These are phyloP conservation scores for Diaporthe sp. DNA, from an alignment of 2,329 filamentous ascomycete species.

Conservation along the genomic window DNA sequence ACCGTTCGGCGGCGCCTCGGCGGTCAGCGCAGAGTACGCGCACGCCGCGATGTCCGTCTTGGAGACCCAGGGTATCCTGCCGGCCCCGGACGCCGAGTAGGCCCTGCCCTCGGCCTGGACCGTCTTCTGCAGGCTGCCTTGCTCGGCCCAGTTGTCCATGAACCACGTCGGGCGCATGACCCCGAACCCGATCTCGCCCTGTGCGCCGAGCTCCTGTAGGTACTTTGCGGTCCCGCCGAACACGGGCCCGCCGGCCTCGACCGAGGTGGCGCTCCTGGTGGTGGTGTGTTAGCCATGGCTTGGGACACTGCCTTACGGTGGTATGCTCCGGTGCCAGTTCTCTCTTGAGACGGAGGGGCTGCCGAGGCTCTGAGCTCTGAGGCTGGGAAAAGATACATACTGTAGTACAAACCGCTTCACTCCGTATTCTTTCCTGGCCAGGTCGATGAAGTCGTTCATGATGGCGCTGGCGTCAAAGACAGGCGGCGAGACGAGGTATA, in stretches of 20 bases:
- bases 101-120: slow-evolving; percentile 58
- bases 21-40: slow-evolving; percentile 56
- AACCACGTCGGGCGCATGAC: slow-evolving; percentile 64
- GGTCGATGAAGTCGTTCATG: slow-evolving; percentile 59
- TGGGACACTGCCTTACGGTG: neutral
- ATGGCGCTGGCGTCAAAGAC: slow-evolving; percentile 49
- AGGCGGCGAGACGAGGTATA: slow-evolving; percentile 59
- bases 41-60: slow-evolving; percentile 62
- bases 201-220: slow-evolving; percentile 53
- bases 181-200: slow-evolving; percentile 56
- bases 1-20: slow-evolving; percentile 55
- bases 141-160: slow-evolving; percentile 60
- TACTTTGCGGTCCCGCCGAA: slow-evolving; percentile 56
- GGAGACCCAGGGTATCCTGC: slow-evolving; percentile 62
- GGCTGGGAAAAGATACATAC: neutral
- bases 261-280: slow-evolving; percentile 50
- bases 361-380: neutral
- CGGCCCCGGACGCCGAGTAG: slow-evolving; percentile 58
- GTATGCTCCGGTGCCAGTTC: neutral
- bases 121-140: slow-evolving; percentile 44
- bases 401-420: slow-evolving; percentile 61
- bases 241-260: slow-evolving; percentile 53
- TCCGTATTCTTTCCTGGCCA: slow-evolving; percentile 51
- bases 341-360: neutral
- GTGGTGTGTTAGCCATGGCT: neutral